Percentiles rank a stretch among this genome's conserved stretches.
phyloP scores from a whole-genome alignment of 2,329 filamentous ascomycete genomes.

The Stagonosporopsis cucurbitacearum region DNA sequence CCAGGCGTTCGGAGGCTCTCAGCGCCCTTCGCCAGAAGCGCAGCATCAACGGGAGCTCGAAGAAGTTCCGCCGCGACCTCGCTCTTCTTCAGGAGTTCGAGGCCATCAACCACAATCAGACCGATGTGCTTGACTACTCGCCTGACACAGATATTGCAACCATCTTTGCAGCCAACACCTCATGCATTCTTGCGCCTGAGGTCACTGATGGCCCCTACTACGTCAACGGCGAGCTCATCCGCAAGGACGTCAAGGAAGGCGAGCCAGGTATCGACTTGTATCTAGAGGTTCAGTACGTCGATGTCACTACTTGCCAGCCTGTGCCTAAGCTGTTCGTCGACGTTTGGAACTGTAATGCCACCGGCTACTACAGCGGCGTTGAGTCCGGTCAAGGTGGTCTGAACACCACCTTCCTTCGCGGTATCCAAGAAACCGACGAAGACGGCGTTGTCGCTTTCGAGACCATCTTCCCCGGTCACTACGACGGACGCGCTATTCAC shows the following conservation, averaged over 20 bases:
- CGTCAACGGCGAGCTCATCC: slow-evolving; percentile 58
- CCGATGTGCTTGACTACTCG: slow-evolving; percentile 23
- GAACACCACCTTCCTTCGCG: slow-evolving; percentile 53
- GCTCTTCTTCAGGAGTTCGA: slow-evolving; percentile 40
- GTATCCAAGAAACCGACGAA: slow-evolving; percentile 54
- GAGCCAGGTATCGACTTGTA: slow-evolving; percentile 56
- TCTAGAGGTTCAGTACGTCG: slow-evolving; percentile 60
- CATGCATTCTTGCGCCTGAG: slow-evolving; percentile 36
- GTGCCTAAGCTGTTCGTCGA: slow-evolving; percentile 57
- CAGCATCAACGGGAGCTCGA: slow-evolving; percentile 29
- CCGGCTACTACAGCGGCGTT: slow-evolving; percentile 50
- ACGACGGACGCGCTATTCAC: slow-evolving; percentile 36
- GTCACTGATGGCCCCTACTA: slow-evolving; percentile 36
- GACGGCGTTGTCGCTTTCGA: slow-evolving; percentile 59
- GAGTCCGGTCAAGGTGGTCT: slow-evolving; percentile 51
- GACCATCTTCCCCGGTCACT: slow-evolving; percentile 56
- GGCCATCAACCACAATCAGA: slow-evolving; percentile 42
- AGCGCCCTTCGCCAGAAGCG: slow-evolving; percentile 34
- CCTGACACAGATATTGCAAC: slow-evolving; percentile 18
- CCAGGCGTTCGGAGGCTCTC: slow-evolving; percentile 28
- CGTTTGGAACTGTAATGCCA: slow-evolving; percentile 55
- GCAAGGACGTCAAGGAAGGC: slow-evolving; percentile 55
- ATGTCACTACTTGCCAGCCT: slow-evolving; percentile 59
- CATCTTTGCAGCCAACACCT: slow-evolving; percentile 33
- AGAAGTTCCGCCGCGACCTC: slow-evolving; percentile 37